These are phyloP conservation scores for Wickerhamiella occidentalis DNA, from an alignment of 805 yeast species.

Conservation along the genomic window DNA sequence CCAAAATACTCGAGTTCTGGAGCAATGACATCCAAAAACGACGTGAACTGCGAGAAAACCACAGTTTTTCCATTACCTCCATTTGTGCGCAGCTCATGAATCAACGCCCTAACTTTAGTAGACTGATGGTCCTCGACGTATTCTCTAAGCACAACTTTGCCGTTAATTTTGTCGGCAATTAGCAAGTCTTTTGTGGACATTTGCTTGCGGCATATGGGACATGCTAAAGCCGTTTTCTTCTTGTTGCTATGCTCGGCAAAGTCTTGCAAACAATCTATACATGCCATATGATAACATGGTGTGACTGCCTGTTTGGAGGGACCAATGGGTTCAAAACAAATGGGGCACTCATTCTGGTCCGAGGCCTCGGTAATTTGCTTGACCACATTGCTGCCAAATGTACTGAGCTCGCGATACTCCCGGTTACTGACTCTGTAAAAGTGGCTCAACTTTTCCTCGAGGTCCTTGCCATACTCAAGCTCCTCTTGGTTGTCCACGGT, in stretches of 20 bases:
- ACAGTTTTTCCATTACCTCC: constrained; percentile 58
- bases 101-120: constrained; percentile 58
- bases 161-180: constrained; percentile 26
- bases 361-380: constrained; percentile 25
- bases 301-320: constrained; percentile 46
- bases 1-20: constrained; percentile 41
- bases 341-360: constrained; percentile 60
- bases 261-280: constrained; percentile 58
- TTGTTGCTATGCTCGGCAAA: constrained; percentile 57
- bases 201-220: constrained; percentile 64
- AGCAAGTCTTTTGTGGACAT: constrained; percentile 41
- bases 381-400: constrained; percentile 23
- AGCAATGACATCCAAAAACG: constrained; percentile 65
- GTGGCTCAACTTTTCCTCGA: constrained; percentile 13
- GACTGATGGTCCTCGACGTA: constrained; percentile 37
- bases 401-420: constrained; percentile 12
- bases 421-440: constrained; percentile 1
- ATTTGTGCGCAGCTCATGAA: constrained; percentile 44
- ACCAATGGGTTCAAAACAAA: constrained; percentile 60
- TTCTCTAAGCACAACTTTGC: constrained; percentile 22
- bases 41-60: constrained; percentile 83
- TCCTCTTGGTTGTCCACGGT: constrained; percentile 14
- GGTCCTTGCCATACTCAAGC: constrained; percentile 5
- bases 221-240: constrained; percentile 37
- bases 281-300: constrained; percentile 72